phyloP scores from a whole-genome alignment of 2,329 filamentous ascomycete genomes.

The Chaetomium sp. region DNA sequence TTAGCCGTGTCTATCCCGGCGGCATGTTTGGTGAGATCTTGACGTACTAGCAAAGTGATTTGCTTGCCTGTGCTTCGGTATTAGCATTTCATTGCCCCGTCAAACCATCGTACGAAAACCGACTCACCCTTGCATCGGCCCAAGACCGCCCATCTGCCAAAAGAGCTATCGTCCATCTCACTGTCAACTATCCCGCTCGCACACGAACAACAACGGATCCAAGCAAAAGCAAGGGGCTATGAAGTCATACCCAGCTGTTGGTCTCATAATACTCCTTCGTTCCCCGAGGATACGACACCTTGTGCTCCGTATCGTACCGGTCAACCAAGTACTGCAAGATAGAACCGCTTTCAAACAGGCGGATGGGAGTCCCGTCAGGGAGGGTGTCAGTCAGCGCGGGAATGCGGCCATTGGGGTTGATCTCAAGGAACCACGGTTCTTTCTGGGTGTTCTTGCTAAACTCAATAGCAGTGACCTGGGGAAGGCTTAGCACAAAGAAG shows the following conservation, averaged over 20 bases:
- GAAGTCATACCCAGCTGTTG: conserved; percentile 61
- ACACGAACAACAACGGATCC: background rate
- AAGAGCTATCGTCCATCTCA: conserved; percentile 6
- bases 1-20: background rate
- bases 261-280: conserved; percentile 71
- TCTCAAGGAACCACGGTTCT: conserved; percentile 76
- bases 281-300: conserved; percentile 70
- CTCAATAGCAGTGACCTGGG: conserved; percentile 54
- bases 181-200: background rate
- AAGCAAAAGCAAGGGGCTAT: background rate
- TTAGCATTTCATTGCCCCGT: background rate
- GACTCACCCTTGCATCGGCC: conserved; percentile 64
- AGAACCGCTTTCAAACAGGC: conserved; percentile 74
- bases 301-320: conserved; percentile 73
- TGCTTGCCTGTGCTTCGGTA: conserved; percentile 45
- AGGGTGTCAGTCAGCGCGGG: conserved; percentile 79
- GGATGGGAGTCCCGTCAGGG: conserved; percentile 64
- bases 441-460: conserved; percentile 35
- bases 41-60: conserved; percentile 69
- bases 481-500: background rate
- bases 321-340: conserved; percentile 82
- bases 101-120: background rate
- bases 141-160: conserved; percentile 75
- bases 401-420: conserved; percentile 91
- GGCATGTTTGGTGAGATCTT: no score